phyloP scores from a whole-genome alignment of 805 yeast genomes.

The Yueomyces sinensis region DNA sequence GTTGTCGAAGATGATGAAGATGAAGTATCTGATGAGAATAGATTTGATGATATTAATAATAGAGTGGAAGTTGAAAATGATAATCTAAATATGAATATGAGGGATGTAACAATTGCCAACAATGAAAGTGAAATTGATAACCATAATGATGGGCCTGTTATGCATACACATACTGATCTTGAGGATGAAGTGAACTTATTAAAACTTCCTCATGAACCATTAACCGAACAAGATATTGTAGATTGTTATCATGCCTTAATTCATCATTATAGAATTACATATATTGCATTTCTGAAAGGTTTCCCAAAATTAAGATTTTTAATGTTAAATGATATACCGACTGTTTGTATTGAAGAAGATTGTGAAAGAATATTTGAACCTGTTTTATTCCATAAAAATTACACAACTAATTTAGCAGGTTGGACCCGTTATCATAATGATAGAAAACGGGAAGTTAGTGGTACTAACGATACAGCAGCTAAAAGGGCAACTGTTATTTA shows the following conservation, averaged over 20 bases:
- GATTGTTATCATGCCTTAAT: conserved; percentile 25
- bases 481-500: conserved; percentile 12
- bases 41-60: too few relatives aligned
- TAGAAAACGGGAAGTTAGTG: conserved; percentile 5
- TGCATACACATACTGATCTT: not conserved
- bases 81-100: too few relatives aligned
- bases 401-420: conserved; percentile 20
- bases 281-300: conserved; percentile 23
- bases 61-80: too few relatives aligned
- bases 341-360: conserved; percentile 19
- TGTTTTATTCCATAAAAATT: conserved; percentile 24
- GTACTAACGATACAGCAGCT: conserved; percentile 7
- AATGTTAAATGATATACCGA: conserved; percentile 28
- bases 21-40: too few relatives aligned
- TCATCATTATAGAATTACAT: conserved; percentile 25
- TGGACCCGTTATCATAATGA: conserved; percentile 12
- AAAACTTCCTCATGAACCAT: conserved; percentile 18
- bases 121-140: not conserved
- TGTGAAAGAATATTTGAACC: conserved; percentile 23
- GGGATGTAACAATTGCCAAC: not conserved
- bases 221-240: conserved; percentile 23
- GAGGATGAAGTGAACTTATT: conserved; percentile 6
- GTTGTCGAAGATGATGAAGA: conserved; percentile 1
- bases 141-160: not conserved
- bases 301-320: conserved; percentile 25